These are phyloP conservation scores for Solanum peruvianum DNA, from an alignment of 257 asterid species.

Conservation along the genomic window DNA sequence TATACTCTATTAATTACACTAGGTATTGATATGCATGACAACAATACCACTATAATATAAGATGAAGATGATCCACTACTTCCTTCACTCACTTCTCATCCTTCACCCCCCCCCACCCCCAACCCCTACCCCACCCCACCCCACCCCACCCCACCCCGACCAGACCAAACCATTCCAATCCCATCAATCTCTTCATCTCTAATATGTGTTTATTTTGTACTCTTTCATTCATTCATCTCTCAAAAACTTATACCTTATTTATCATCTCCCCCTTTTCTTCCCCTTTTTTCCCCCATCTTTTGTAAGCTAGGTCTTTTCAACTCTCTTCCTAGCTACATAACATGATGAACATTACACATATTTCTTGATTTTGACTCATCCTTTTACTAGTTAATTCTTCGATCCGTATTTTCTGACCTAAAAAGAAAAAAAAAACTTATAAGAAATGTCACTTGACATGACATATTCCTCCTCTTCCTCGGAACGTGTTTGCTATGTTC, in stretches of 20 bases:
- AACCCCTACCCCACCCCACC: neutral
- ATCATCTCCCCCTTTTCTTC: neutral
- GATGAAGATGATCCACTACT: neutral
- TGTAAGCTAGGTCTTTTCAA: neutral
- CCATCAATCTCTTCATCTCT: slow-evolving; percentile 7
- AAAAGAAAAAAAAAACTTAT: too few species aligned
- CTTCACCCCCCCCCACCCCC: neutral
- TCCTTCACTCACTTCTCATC: neutral
- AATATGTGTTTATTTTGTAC: slow-evolving; percentile 10
- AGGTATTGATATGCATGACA: neutral
- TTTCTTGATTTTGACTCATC: slow-evolving; percentile 5
- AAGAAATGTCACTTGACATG: slow-evolving; percentile 53
- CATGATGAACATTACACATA: neutral
- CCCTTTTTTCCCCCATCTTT: neutral
- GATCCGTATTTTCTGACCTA: slow-evolving; percentile 6
- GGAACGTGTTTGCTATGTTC: slow-evolving; percentile 82
- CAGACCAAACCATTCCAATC: slow-evolving; percentile 38
- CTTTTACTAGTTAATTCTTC: neutral
- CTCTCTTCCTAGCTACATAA: neutral
- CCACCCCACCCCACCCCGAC: neutral
- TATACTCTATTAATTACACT: neutral
- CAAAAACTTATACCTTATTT: slow-evolving; percentile 4
- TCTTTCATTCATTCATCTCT: slow-evolving; percentile 12
- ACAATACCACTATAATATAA: neutral
- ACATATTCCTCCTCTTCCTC: slow-evolving; percentile 8